A percentile compares a stretch with the other conserved stretches of the same genome.
phyloP scores from a whole-genome alignment of 2,329 filamentous ascomycete species.

The Fusarium devonianum region DNA sequence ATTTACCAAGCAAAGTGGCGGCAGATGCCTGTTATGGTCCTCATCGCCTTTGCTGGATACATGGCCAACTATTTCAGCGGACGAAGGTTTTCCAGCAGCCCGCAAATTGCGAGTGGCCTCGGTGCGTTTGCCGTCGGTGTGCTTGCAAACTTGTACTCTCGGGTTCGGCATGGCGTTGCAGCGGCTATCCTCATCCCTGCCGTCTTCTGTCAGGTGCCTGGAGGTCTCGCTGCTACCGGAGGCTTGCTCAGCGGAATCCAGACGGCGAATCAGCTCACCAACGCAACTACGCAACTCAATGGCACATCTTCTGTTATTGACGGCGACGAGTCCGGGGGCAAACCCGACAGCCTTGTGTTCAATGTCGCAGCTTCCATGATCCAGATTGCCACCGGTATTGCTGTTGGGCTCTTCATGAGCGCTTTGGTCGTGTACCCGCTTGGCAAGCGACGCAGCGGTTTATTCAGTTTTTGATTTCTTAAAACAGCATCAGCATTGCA shows the following conservation, averaged over 20 bases:
- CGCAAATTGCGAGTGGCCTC: slow-evolving; percentile 78
- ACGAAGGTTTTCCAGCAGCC: slow-evolving; percentile 70
- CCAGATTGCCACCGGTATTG: slow-evolving; percentile 61
- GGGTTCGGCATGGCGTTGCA: slow-evolving; percentile 59
- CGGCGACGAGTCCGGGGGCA: slow-evolving; percentile 19
- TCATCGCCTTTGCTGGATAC: slow-evolving; percentile 77
- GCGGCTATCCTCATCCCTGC: slow-evolving; percentile 56
- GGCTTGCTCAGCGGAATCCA: slow-evolving; percentile 55
- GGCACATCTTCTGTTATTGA: slow-evolving; percentile 45
- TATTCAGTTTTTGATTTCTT: slow-evolving; percentile 54
- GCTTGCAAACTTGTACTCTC: slow-evolving; percentile 79
- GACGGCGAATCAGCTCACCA: slow-evolving; percentile 54
- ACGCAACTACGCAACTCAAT: slow-evolving; percentile 46
- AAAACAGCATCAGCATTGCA: slow-evolving; percentile 13
- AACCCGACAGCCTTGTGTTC: slow-evolving; percentile 51
- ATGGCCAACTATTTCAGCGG: slow-evolving; percentile 78
- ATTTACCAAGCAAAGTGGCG: slow-evolving; percentile 85
- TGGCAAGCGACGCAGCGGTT: slow-evolving; percentile 57
- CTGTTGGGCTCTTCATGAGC: slow-evolving; percentile 58
- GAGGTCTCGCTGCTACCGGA: slow-evolving; percentile 56
- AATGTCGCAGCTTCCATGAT: slow-evolving; percentile 59
- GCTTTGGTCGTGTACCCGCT: slow-evolving; percentile 58
- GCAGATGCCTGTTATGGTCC: slow-evolving; percentile 78
- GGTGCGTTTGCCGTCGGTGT: slow-evolving; percentile 80
- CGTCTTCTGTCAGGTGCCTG: slow-evolving; percentile 58